A percentile compares a stretch with the other conserved stretches of the same genome.
phyloP scores from a whole-genome alignment of 805 yeast genomes.

The Ogataea haglerorum region DNA sequence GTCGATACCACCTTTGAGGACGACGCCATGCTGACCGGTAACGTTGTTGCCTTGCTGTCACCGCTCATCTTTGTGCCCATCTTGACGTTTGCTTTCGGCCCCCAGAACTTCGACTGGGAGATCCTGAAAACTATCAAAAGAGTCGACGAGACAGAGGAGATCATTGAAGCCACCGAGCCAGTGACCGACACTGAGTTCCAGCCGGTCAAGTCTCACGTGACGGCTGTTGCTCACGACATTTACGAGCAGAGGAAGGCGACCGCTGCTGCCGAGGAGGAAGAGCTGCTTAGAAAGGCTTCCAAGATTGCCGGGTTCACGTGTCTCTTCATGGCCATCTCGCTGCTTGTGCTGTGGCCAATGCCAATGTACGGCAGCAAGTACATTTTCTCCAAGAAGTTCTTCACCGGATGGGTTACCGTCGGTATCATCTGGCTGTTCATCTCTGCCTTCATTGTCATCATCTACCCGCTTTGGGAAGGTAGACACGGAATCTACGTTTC shows the following conservation, averaged over 20 bases:
- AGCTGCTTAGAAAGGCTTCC: conserved; percentile 51
- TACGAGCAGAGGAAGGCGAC: conserved; percentile 16
- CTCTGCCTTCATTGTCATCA: conserved; percentile 57
- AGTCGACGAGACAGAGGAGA: conserved; percentile 71
- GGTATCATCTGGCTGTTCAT: conserved; percentile 78
- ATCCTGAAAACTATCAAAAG: conserved; percentile 55
- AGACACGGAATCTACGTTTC: conserved; percentile 62
- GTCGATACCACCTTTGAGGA: conserved; percentile 68
- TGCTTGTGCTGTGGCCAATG: conserved; percentile 85
- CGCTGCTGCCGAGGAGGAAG: conserved; percentile 47
- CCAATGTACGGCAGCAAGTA: conserved; percentile 86
- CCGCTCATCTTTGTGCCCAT: conserved; percentile 67
- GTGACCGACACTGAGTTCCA: conserved; percentile 25
- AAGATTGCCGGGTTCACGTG: conserved; percentile 61
- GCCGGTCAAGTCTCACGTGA: conserved; percentile 31
- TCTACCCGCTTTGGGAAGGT: conserved; percentile 76
- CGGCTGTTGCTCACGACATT: conserved; percentile 26
- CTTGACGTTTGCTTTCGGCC: conserved; percentile 59
- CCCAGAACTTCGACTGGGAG: conserved; percentile 74
- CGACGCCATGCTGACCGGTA: conserved; percentile 86
- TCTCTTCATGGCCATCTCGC: conserved; percentile 54
- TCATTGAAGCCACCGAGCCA: conserved; percentile 34
- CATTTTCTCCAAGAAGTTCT: conserved; percentile 69
- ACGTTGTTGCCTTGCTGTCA: conserved; percentile 74
- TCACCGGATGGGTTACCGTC: conserved; percentile 87